Conservation (phyloP, 2,329 filamentous ascomycete genomes). For the Lasiodiplodia theobromae region DNA sequence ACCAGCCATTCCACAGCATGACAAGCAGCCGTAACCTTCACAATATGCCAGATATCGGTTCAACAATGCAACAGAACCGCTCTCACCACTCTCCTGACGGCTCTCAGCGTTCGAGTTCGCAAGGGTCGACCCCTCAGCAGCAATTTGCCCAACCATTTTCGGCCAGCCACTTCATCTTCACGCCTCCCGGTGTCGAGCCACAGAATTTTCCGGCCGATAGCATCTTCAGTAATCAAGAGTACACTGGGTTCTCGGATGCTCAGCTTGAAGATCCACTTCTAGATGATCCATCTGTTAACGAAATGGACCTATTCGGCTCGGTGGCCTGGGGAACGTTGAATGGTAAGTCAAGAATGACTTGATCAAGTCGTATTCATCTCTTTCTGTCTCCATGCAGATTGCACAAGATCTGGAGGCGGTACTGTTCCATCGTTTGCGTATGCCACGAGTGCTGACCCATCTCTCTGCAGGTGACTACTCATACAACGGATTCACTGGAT, state of each 20-base stretch:
- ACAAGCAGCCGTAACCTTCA: neutral
- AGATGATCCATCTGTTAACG: conserved; percentile 20
- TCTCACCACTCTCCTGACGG: conserved; percentile 1
- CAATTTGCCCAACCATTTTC: conserved; percentile 3
- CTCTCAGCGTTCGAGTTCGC: conserved; percentile 5
- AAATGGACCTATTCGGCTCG: conserved; percentile 26
- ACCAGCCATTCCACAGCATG: neutral
- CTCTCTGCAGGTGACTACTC: neutral
- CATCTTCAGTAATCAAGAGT: neutral
- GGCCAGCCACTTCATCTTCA: conserved; percentile 24
- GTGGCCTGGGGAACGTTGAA: conserved; percentile 25
- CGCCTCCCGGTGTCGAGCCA: conserved; percentile 11
- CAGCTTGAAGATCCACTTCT: conserved; percentile 7
- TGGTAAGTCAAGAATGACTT: neutral
- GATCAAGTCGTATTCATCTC: neutral
- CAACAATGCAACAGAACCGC: neutral
- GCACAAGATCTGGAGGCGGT: neutral
- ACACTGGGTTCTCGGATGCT: conserved; percentile 1
- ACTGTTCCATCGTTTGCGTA: neutral
- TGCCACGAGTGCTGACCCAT: neutral
- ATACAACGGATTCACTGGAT: conserved; percentile 13
- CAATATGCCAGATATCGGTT: neutral
- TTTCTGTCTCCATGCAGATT: neutral
- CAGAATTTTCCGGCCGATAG: neutral
- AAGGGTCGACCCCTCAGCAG: conserved; percentile 11